These are phyloP conservation scores for Cudoniella acicularis DNA, from an alignment of 495 filamentous ascomycete species.

Conservation along the genomic window DNA sequence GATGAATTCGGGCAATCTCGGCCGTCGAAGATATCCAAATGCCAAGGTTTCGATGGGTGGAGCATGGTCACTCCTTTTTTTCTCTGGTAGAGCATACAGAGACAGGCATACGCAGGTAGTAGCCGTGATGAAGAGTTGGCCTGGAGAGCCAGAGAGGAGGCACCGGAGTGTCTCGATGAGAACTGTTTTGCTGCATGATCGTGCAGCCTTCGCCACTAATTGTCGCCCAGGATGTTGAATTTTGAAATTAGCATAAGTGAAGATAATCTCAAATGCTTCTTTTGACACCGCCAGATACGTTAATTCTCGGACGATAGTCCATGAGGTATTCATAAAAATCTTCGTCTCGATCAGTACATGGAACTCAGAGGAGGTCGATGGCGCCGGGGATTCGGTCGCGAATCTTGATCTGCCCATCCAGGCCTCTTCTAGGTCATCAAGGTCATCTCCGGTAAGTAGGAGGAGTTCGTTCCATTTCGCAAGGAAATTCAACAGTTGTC, in stretches of 20 bases:
- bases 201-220: conserved; percentile 6
- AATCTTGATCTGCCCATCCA: conserved; percentile 6
- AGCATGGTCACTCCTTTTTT: conserved; percentile 7
- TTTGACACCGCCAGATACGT: conserved; percentile 16
- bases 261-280: conserved; percentile 11
- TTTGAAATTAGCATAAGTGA: conserved; percentile 13
- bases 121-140: conserved; percentile 9
- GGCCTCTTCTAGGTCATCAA: conserved; percentile 12
- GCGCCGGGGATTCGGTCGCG: conserved; percentile 1
- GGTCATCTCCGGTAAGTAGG: conserved; percentile 10
- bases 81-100: conserved; percentile 12
- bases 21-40: conserved; percentile 9
- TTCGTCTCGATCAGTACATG: conserved; percentile 14
- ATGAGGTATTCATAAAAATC: conserved; percentile 12
- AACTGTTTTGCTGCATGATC: conserved; percentile 12
- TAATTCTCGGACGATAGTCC: conserved; percentile 15
- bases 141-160: conserved; percentile 14
- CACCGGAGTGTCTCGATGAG: conserved; percentile 10
- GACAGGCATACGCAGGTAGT: conserved; percentile 11
- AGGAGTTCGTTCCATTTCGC: conserved; percentile 12
- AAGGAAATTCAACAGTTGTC: conserved; percentile 12
- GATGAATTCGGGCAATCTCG: conserved; percentile 10
- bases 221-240: conserved; percentile 6
- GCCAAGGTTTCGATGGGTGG: conserved; percentile 8
- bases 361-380: conserved; percentile 6